Base-by-base conservation (phyloP, 2,329 filamentous ascomycete species). In the Lomentospora prolificans region DNA sequence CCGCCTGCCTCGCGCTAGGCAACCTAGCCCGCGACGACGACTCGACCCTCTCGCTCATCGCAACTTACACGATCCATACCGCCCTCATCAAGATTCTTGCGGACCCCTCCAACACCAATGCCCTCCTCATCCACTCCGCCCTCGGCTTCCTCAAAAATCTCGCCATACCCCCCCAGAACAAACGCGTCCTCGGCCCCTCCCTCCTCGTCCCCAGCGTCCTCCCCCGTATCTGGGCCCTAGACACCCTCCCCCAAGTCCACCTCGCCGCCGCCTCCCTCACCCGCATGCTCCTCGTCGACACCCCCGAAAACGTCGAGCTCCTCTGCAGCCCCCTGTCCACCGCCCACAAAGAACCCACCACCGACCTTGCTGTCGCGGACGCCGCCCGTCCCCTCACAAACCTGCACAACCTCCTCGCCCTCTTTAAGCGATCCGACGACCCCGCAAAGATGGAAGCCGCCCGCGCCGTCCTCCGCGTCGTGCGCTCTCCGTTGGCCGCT, bases 101-200 rank as follows among this genome's bases (percentile, higher is more conserved):
- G 7, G 66, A 76, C 25, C 62, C 69, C 0, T 61, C 66, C 7
- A 64, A 75, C 41, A 65, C 61, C 6, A 72, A 78, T 58, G 65
- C 74, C 1, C 79, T 83, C 58, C 74, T 82, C 14, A 70, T 82
- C 0, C 81, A 85, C 62, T 74, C 80, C 1, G 69, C 73, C 2
- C 70, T 86, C 17, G 77, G 80, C 6, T 84, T 84, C 62, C 75
- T 85, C 58, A 85, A 84, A 66, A 86, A 86, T 64, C 75, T 86
- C 7, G 79, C 82, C 25, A 80, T 86, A 53, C 79, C 81, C 0
- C 57, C 67, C 0, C 64, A 66, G 25, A 85, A 85, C 67, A 85
- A 83, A 64, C 59, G 71, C 2, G 51, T 67, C 0, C 70, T 86
- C 1, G 76, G 76, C 14, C 66, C 67, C 4, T 64, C 69, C 3